Evolutionary conservation across 345 rosid genomes (phyloP), one percentile per base, ranked within the genome.

Genomic region (Theobroma cacao): DNA sequence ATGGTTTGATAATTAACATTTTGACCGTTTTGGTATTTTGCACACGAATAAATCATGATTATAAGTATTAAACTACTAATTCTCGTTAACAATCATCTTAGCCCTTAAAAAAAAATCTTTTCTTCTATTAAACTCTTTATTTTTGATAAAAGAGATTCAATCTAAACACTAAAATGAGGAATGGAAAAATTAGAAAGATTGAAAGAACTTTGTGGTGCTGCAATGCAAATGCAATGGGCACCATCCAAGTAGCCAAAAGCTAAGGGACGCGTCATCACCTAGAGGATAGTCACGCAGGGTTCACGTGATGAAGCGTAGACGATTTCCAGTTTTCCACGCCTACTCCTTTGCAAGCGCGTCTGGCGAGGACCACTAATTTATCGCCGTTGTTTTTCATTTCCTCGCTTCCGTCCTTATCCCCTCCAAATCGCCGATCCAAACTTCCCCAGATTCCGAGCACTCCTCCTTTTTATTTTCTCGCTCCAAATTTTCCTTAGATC

Each of bases 361-460:
- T 41, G 66, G 72, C 84, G 80, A 83, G 72, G 79, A 78, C 34
- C 56, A 28, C 41, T 75, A 77, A 84, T 82, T 81, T 77, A 87
- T 84, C 85, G 90, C 82, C 88, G 86, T 69, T 66, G 85, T 81
- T 79, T 82, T 83, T 78, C 81, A 78, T 87, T 85, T 85, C 84
- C 86, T 83, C 85, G 86, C 81, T 50, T 75, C 63, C 67, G 40
- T 36, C 30, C 33, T 30, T 48, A 6, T 6, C 9, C 74, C 59
- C 65, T 47, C 67, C 67, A 38, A 81, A 79, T 79, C 83, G 85
- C 83, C 85, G 86, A 77, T 79, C 81, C 36, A 18, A 68, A 28
- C n/a, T 24, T 38, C 61, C 24, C 74, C 79, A 53, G 78, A 70
- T 79, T 82, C 82, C 86, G 85, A 82, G 80, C 77, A 62, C 75